Base-by-base conservation (phyloP, 2,329 filamentous ascomycete species). In the Ceratocystis harringtonii region DNA sequence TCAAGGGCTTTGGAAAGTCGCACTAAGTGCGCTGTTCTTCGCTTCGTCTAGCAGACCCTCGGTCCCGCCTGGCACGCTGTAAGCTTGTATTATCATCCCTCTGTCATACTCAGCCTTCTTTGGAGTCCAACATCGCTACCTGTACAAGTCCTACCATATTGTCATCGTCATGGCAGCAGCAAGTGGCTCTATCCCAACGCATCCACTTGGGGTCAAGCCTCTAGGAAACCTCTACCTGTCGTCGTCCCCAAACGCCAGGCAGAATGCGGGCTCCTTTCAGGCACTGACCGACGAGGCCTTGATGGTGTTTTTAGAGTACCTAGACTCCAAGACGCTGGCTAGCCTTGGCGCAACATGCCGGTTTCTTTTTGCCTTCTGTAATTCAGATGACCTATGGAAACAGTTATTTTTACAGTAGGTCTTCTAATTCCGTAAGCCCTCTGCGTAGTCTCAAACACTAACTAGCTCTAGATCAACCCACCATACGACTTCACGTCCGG, bases 301-400 rank as follows among this genome's bases (percentile, higher is more conserved):
- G 62, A 80, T 86, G 69, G 78, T 87, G 64, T 73, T 96, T 17
- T 76, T 96, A 68, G 92, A 96, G 73, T 84, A 78, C 70, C 79
- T 96, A 58, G 86, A 92, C 70, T 78, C 82, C 61, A 70, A 74
- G 8, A 78, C 80, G 63, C 76, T 97, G 63, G 75, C 86, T 65
- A 76, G 75, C 6, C 76, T 97, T 52, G 90, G 90, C 7, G 82
- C 82, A 65, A 88, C 91, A 5, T 96, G 92, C 78, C 90, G 85
- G 73, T 91, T 89, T 64, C 76, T 97, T 17, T 92, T 91, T 78
- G 92, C 91, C 1, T 95, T 92, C 73, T 88, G 87, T 65, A 80
- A 86, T 62, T 84, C 84, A 61, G 92, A 96, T 69, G 92, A 97
- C 71, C 74, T 96, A 44, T 97, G 92, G 92, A 92, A 94, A 75